These are phyloP conservation scores for Penicillium silybi DNA, from an alignment of 495 filamentous ascomycete genomes.

Conservation along the genomic window DNA sequence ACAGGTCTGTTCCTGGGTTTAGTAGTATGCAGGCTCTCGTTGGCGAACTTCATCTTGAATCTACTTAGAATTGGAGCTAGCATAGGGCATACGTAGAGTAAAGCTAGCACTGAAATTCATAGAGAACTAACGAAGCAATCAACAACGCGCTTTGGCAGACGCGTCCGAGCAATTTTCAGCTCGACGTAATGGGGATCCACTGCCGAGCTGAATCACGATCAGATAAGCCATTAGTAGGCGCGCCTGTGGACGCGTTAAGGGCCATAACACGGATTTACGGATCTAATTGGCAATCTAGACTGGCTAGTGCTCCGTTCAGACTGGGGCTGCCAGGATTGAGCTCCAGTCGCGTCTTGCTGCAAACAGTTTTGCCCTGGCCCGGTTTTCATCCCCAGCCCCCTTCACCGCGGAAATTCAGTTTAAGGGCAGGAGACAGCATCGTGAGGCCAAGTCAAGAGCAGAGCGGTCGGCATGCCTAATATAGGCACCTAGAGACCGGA, in stretches of 20 bases:
- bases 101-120: not conserved
- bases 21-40: not conserved
- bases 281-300: conserved; percentile 18
- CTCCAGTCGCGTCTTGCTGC: not conserved
- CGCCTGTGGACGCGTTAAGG: conserved; percentile 1
- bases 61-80: not conserved
- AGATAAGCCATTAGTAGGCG: conserved; percentile 25
- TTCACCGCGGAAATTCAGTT: not conserved
- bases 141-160: conserved; percentile 11
- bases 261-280: conserved; percentile 25
- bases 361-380: not conserved
- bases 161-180: conserved; percentile 16
- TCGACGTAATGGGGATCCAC: conserved; percentile 20
- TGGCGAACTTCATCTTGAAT: no score
- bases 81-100: not conserved
- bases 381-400: not conserved
- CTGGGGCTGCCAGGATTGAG: not conserved
- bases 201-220: conserved; percentile 20
- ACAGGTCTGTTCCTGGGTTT: not conserved
- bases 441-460: not conserved
- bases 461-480: not conserved
- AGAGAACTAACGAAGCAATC: not conserved
- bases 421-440: not conserved
- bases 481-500: not conserved
- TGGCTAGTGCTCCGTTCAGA: not conserved